A percentile compares a stretch with the other conserved stretches of the same genome.
These are phyloP conservation scores for Venturia carpophila DNA, from an alignment of 2,329 filamentous ascomycete species.

Conservation along the genomic window DNA sequence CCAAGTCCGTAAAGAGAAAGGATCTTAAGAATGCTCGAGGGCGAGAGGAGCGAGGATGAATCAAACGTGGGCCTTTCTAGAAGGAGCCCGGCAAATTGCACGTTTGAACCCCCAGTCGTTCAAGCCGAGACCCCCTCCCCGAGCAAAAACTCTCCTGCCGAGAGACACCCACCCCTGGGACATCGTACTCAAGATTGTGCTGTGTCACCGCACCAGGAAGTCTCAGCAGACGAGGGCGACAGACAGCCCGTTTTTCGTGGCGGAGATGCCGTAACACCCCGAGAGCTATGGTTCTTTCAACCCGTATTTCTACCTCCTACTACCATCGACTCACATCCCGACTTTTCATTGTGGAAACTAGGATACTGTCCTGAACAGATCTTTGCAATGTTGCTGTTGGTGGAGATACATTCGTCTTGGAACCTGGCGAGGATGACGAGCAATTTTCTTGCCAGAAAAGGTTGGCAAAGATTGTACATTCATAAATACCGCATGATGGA, in stretches of 20 bases:
- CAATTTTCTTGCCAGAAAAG: too few relatives aligned
- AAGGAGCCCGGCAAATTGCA: neutral
- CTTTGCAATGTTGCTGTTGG: conserved; percentile 43
- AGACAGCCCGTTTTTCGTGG: conserved; percentile 17
- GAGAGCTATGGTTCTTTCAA: too few relatives aligned
- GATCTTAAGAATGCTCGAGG: neutral
- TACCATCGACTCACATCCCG: conserved; percentile 25
- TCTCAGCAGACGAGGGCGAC: neutral
- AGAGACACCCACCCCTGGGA: neutral
- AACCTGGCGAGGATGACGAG: conserved; percentile 25
- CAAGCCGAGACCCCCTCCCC: neutral
- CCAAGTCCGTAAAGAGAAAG: neutral
- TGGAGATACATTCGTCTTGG: conserved; percentile 39
- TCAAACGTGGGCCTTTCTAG: neutral
- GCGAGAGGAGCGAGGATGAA: neutral
- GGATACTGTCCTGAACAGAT: conserved; percentile 41
- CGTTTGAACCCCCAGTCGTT: neutral
- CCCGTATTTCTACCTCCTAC: too few relatives aligned
- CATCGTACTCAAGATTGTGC: neutral
- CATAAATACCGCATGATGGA: too few relatives aligned
- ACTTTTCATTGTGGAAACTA: conserved; percentile 42
- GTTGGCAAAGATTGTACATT: too few relatives aligned
- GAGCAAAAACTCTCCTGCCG: too few relatives aligned
- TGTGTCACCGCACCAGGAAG: neutral
- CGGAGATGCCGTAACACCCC: too few relatives aligned